Base-by-base conservation (phyloP, 768 basidiomycete genomes). In the Termitomyces sp. region DNA sequence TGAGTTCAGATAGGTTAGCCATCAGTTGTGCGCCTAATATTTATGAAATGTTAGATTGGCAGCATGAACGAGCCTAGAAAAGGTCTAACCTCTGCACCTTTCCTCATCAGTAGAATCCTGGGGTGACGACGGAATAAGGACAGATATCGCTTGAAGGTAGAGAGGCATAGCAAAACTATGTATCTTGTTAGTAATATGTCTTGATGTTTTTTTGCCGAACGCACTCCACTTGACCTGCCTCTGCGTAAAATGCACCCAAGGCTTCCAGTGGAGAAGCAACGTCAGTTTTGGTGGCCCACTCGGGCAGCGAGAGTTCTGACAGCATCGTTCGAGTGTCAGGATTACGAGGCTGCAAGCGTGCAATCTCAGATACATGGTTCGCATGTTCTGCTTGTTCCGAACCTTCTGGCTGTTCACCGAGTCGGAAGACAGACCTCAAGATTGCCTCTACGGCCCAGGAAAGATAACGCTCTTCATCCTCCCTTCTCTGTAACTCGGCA, bases 261-360 rank as follows among this genome's bases (percentile, higher is more conserved):
- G 85, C 81, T 61, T 87, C 86, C 34, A 89, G 73, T 1, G 86
- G 87, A 10, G 85, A 83, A 19, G 82, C 85, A 25, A 89, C 69
- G 60, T 89, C 85, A 21, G 78, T 76, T 55, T 73, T 76, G 9
- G 74, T 72, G 46, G 79, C 79, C 88, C 88, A 89, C 19, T 64
- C 57, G 1, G 88, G 87, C 49, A 88, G 61, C 14, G 76, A 74
- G 21, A 89, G 71, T 52, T 83, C 81, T 1, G 79, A 72, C 10
- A 81, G 72, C 35, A 78, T 68, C 0, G 76, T 59, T 21, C 61
- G 61, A 12, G 64, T 58, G 32, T 69, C 63, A n/a, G 55, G 43
- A 49, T 60, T 54, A 5, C 37, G 46, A 21, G 61, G 56, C 23
- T 51, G 35, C 34, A 59, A 58, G 28, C 48, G 51, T 19, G 51